Evolutionary conservation across 371 early-diverging fungal species (phyloP).

Genomic region (Syncephalastrum racemosum): DNA sequence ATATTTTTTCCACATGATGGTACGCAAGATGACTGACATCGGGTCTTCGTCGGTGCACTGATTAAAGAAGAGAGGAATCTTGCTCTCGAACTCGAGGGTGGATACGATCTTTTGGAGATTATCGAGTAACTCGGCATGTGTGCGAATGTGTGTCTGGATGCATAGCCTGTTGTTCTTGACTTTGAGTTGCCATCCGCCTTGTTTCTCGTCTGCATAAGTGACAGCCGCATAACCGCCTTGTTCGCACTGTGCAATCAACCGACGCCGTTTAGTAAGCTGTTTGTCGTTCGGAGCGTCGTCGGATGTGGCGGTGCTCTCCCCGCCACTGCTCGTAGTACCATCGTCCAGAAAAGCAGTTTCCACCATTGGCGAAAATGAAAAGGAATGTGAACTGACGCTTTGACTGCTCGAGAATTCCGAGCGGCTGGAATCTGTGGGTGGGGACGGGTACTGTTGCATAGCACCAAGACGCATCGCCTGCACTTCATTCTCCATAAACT

Average conservation of each 20-base stretch:
- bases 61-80: constrained; percentile 12
- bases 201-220: neutral
- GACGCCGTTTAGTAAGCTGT: no score
- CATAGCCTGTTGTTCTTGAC: constrained; percentile 28
- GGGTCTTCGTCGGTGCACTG: neutral
- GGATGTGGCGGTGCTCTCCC: no score
- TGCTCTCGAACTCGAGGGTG: constrained; percentile 20
- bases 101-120: constrained; percentile 22
- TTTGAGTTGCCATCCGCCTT: constrained; percentile 25
- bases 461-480: constrained; percentile 15
- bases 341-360: no score
- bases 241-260: constrained; percentile 8
- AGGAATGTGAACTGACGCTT: neutral
- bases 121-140: constrained; percentile 25
- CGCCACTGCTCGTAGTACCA: no score
- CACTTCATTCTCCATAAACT: constrained; percentile 20
- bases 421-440: constrained; percentile 4
- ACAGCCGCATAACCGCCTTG: constrained; percentile 6
- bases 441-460: no score
- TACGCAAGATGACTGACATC: constrained; percentile 11
- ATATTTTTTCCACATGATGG: constrained; percentile 33
- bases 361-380: no score
- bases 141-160: constrained; percentile 34
- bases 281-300: neutral
- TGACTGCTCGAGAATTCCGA: neutral